Evolutionary conservation across 176 grass and related monocot genomes (phyloP), one percentile per base, ranked within the genome.

Genomic region (bread wheat (Triticum aestivum)): DNA sequence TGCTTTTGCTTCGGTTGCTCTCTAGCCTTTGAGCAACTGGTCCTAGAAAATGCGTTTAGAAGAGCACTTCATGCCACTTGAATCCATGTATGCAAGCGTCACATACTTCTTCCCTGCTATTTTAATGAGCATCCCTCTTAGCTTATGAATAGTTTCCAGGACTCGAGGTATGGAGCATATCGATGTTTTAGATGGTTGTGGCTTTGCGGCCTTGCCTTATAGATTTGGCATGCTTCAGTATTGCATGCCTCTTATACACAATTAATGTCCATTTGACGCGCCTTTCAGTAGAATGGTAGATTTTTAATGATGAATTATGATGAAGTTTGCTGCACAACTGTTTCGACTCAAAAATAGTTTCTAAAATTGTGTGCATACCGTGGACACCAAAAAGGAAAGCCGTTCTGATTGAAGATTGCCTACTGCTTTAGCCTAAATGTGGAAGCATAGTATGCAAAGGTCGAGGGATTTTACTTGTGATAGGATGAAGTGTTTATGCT

Each of bases 281-380:
- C 13, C 5, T 56, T 20, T 58, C 37, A 62, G 33, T 61, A 13
- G 20, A 23, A 2, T 27, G 54, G 30, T 5, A 52, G 32, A 85
- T 49, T 42, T 10, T 42, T 42, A 42, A 42, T 44, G 79, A 34
- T 6, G 24, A 62, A 37, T 65, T 29, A 34, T 66, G 27, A 5
- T 51, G 83, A 66, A 56, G 21, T 66, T 76, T 45, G 17, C 21
- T 61, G 10, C 29, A 29, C 54, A 21, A 27, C 56, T 73, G 9
- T 29, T 65, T 62, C 30, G 79, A 30, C 17, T 83, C 7, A 81
- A 65, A 78, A 62, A 13, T 64, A 54, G 75, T 76, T 66, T 68
- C 41, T 23, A 1, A 24, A 6, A 7, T 47, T 45, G 38, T 0
- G 17, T 80, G 78, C 24, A 49, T 67, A 26, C 4, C 33, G 61